These are phyloP conservation scores for Vairimorpha necatrix DNA, from an alignment of 371 early-diverging fungal genomes.

Conservation along the genomic window DNA sequence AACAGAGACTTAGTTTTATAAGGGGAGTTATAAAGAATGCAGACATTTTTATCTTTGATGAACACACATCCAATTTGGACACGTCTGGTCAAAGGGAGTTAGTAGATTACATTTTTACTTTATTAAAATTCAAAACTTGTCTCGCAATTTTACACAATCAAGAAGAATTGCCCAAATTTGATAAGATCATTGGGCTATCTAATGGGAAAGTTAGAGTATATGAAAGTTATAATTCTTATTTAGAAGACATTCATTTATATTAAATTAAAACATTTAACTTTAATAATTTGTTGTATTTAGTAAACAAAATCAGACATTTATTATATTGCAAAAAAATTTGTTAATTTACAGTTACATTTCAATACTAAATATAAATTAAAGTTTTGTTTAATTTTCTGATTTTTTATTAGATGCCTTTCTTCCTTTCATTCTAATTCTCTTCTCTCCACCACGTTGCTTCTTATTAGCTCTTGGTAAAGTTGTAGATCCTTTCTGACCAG, in stretches of 20 bases:
- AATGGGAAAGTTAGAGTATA: slow-evolving; percentile 63
- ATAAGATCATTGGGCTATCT: slow-evolving; percentile 55
- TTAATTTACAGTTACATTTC: not conserved
- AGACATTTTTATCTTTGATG: slow-evolving; percentile 65
- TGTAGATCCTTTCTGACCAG: slow-evolving; percentile 61
- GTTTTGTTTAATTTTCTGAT: no score
- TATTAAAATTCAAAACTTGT: slow-evolving; percentile 70
- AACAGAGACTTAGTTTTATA: slow-evolving; percentile 73
- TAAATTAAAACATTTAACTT: slow-evolving; percentile 38
- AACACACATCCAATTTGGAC: slow-evolving; percentile 67
- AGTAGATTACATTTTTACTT: slow-evolving; percentile 73
- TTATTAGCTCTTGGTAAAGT: slow-evolving; percentile 60
- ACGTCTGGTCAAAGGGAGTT: slow-evolving; percentile 76
- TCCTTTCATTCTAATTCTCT: slow-evolving; percentile 48
- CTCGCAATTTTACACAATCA: slow-evolving; percentile 84
- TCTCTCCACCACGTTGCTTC: slow-evolving; percentile 57
- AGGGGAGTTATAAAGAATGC: slow-evolving; percentile 66
- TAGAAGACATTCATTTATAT: slow-evolving; percentile 29
- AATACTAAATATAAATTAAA: no score
- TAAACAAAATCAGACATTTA: not conserved
- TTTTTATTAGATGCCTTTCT: slow-evolving; percentile 26
- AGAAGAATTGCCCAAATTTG: slow-evolving; percentile 70
- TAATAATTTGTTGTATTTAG: no score
- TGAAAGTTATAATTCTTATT: slow-evolving; percentile 16
- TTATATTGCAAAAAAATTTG: not conserved